phyloP scores from a whole-genome alignment of 73 alveolate genomes.

The Paramecium primaurelia region DNA sequence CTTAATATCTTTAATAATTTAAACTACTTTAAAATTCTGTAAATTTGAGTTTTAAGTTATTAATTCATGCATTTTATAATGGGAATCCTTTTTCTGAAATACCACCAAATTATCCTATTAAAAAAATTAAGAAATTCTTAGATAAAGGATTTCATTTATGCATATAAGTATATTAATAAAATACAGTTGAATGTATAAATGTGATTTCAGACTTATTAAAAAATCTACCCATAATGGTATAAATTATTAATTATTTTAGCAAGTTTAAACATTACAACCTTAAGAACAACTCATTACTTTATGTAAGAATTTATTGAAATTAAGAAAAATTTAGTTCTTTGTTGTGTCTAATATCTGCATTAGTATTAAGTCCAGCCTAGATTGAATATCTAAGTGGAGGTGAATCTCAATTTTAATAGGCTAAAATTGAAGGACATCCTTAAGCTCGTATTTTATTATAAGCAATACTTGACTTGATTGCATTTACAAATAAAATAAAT shows the following conservation, averaged over 20 bases:
- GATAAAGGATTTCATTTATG: not conserved
- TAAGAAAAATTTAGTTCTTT: not conserved
- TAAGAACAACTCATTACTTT: not conserved
- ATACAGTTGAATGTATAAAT: not conserved
- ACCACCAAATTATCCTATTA: not conserved
- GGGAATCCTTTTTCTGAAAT: constrained; percentile 1
- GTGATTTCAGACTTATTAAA: not conserved
- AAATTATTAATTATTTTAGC: not conserved
- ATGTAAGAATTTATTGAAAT: not conserved
- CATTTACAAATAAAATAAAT: not conserved
- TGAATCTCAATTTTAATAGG: not conserved
- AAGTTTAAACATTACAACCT: not conserved
- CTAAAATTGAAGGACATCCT: not conserved
- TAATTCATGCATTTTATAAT: not conserved
- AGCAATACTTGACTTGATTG: not conserved
- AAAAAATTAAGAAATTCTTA: not conserved
- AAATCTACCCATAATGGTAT: not conserved
- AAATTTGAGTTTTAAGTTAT: not conserved
- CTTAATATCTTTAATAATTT: not conserved
- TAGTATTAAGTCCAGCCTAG: not conserved
- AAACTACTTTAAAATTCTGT: not conserved
- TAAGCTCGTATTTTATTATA: not conserved
- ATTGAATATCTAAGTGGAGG: not conserved
- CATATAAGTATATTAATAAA: not conserved
- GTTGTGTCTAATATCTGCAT: not conserved